Evolutionary conservation across 2,329 filamentous ascomycete species (phyloP).

Genomic region (Orbilia quercus): DNA sequence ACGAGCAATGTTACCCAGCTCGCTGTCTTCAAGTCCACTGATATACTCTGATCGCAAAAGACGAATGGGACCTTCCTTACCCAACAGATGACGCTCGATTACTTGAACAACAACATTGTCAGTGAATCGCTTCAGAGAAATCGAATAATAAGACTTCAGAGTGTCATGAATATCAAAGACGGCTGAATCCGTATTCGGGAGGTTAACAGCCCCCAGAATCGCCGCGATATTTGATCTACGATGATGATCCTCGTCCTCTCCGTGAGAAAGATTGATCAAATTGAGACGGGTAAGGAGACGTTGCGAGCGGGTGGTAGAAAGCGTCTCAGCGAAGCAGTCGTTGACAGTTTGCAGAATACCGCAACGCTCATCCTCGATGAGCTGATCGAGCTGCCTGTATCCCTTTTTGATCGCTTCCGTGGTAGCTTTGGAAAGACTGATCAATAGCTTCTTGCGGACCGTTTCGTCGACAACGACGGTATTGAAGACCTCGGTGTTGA

Average conservation of each 20-base stretch:
- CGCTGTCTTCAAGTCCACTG: conserved; percentile 64
- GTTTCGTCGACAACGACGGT: conserved; percentile 65
- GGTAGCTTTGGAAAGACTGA: conserved; percentile 66
- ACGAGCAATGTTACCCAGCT: conserved; percentile 70
- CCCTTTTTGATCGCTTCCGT: conserved; percentile 66
- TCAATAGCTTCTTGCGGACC: conserved; percentile 65
- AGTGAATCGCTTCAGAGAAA: conserved; percentile 72
- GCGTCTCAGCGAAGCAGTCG: conserved; percentile 67
- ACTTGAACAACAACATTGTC: conserved; percentile 73
- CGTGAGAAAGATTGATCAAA: conserved; percentile 5
- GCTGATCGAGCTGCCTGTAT: conserved; percentile 66
- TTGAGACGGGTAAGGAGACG: conserved; percentile 57
- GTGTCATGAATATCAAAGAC: conserved; percentile 70
- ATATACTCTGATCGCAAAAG: conserved; percentile 69
- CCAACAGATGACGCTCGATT: conserved; percentile 67
- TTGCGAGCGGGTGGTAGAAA: conserved; percentile 62
- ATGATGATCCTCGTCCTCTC: conserved; percentile 8
- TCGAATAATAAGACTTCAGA: conserved; percentile 72
- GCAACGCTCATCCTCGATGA: conserved; percentile 68
- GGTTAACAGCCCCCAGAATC: conserved; percentile 33
- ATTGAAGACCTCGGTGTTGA: conserved; percentile 66
- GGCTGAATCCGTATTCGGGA: conserved; percentile 58
- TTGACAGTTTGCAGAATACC: conserved; percentile 68
- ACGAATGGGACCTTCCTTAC: conserved; percentile 67
- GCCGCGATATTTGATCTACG: conserved; percentile 30